Evolutionary conservation across 139 green algal species (phyloP), one percentile per base, ranked within the genome.

Genomic region (Haematococcus sp.): DNA sequence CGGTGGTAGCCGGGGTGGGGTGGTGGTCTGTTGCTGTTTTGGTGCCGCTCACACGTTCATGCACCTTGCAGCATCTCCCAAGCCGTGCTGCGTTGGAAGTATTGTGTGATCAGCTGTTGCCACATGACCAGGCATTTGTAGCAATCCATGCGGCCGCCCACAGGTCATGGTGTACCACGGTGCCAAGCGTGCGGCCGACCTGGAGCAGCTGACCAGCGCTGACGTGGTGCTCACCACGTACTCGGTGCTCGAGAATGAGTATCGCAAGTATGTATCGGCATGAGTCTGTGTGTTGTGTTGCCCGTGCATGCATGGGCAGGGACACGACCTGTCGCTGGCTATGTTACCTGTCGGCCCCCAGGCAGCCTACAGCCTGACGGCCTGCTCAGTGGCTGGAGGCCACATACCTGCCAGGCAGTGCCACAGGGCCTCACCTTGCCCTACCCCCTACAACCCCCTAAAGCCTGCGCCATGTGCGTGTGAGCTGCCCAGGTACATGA

Each of bases 211-310:
- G 70, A 63, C 75, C 11, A 43, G 76, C 17, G 89, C 87, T 5
- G 93, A 98, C 59, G 87, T 98, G 7, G 92, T 96, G 68, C 87
- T 98, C 23, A 96, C 94, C 17, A 98, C 95, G 5, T 98, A 97
- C 86, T 82, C 70, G 56, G 92, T 89, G 20, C 68, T 98, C 2
- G 95, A 98, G 85, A 86, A 73, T 31, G 95, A 98, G 74, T 93
- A 86, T 80, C 71, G 84, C 49, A 81, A 73, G 80, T 80, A 23
- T 35, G 40, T 63, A 49, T 11, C 11, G 40, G 7, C 11, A 19
- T 11, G 11, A 19, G 40, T 49, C 35, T 59, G 25, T 9, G 17
- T 68, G 60, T 40, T 17, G 15, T 55, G 15, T 23, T 55, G 46
- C 46, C 46, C 46, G 46, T 55, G 46, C 46, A 55, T 55, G 46